Conservation (phyloP, 2,329 filamentous ascomycete species). For the Aspergillus felis region DNA sequence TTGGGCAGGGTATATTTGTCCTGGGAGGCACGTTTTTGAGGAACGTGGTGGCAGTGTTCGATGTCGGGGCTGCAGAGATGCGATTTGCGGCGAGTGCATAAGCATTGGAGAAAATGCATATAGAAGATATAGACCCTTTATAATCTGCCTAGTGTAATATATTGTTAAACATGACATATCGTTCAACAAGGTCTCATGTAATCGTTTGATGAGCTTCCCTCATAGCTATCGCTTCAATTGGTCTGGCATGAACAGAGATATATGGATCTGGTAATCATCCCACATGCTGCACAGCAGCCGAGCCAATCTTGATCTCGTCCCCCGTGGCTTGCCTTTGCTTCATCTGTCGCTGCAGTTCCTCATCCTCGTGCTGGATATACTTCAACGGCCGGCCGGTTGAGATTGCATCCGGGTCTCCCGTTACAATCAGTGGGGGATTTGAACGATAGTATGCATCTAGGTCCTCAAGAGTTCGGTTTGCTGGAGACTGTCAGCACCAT, state of each 20-base stretch:
- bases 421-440: conserved; percentile 43
- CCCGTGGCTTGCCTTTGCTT: background rate
- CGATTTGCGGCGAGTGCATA: conserved; percentile 15
- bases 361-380: conserved; percentile 47
- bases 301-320: background rate
- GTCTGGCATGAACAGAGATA: background rate
- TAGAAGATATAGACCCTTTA: background rate
- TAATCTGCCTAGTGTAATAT: background rate
- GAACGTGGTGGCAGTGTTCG: conserved; percentile 49
- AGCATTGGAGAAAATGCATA: background rate
- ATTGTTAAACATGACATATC: background rate
- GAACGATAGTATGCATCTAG: conserved; percentile 37
- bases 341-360: conserved; percentile 19
- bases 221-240: too few relatives aligned
- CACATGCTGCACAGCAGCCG: background rate
- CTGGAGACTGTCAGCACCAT: background rate
- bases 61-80: conserved; percentile 46
- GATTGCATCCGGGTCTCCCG: conserved; percentile 47
- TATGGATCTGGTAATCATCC: background rate
- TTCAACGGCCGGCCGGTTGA: conserved; percentile 44
- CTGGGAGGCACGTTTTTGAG: conserved; percentile 46
- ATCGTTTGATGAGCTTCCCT: background rate
- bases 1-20: conserved; percentile 15
- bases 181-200: background rate
- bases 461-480: conserved; percentile 29